A percentile compares a stretch with the other conserved stretches of the same genome.
Conservation (phyloP, 306 rosid species). For the Lotus japonicus region DNA sequence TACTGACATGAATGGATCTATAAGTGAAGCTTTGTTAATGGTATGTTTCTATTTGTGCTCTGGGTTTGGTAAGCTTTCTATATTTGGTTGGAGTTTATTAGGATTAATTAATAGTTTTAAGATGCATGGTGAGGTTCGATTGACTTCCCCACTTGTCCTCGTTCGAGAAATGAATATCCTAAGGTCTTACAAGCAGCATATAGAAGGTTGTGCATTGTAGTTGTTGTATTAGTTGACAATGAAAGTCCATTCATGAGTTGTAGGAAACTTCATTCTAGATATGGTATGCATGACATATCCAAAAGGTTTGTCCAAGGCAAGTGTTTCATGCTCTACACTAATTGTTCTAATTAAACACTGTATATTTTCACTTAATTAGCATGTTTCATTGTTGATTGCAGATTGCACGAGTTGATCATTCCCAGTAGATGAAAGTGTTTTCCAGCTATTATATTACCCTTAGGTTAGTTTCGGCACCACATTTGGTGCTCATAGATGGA, state of each 20-base stretch:
- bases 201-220: conserved; percentile 79
- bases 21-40: conserved; percentile 61
- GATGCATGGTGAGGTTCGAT: conserved; percentile 77
- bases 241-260: conserved; percentile 28
- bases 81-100: conserved; percentile 3
- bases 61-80: not conserved
- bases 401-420: too few relatives aligned
- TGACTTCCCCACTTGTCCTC: conserved; percentile 74
- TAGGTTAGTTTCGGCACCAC: conserved; percentile 52
- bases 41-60: conserved; percentile 27
- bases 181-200: conserved; percentile 76
- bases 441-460: conserved; percentile 55
- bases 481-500: conserved; percentile 85
- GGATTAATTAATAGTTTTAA: conserved; percentile 1
- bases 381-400: conserved; percentile 12
- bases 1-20: conserved; percentile 40
- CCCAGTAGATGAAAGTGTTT: conserved; percentile 52
- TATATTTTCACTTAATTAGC: too few relatives aligned
- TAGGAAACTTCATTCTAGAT: conserved; percentile 83
- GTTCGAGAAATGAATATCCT: conserved; percentile 62
- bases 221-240: conserved; percentile 59
- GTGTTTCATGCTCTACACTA: not conserved
- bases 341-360: too few relatives aligned
- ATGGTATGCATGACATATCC: conserved; percentile 62
- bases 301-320: conserved; percentile 73